Percentiles rank a stretch among this genome's conserved stretches.
These are phyloP conservation scores for Tetrapyrgos nigripes DNA, from an alignment of 1,284 basidiomycete species.

Conservation along the genomic window DNA sequence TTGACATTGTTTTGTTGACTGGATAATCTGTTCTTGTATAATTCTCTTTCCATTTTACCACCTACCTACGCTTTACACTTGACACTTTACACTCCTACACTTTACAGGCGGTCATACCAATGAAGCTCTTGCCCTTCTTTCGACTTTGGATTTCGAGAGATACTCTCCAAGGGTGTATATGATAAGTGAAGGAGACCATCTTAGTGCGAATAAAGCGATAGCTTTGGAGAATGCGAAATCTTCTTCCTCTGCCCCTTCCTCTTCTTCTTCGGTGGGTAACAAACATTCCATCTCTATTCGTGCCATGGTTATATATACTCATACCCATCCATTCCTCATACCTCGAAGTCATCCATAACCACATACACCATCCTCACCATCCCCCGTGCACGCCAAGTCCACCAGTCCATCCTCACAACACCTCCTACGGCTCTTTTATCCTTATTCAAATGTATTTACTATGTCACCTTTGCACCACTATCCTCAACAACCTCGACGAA, in stretches of 20 bases:
- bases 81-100: constrained; percentile 3
- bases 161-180: constrained; percentile 87
- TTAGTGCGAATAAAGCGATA: constrained; percentile 78
- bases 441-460: constrained; percentile 60
- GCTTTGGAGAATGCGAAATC: constrained; percentile 61
- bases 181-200: constrained; percentile 80
- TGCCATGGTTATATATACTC: too few species aligned
- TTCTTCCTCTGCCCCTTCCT: neutral
- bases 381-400: constrained; percentile 86
- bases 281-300: too few species aligned
- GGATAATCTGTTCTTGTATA: too few species aligned
- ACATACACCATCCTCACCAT: constrained; percentile 68
- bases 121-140: constrained; percentile 84
- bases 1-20: too few species aligned
- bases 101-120: constrained; percentile 90
- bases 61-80: too few species aligned
- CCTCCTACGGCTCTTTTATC: constrained; percentile 69
- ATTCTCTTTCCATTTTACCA: too few species aligned
- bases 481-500: constrained; percentile 25
- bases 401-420: constrained; percentile 77
- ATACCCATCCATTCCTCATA: too few species aligned
- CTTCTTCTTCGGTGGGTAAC: too few species aligned
- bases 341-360: too few species aligned
- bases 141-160: constrained; percentile 75
- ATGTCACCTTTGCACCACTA: constrained; percentile 59